Conservation (phyloP, 345 rosid genomes). For the Arabidopsis suecica region DNA sequence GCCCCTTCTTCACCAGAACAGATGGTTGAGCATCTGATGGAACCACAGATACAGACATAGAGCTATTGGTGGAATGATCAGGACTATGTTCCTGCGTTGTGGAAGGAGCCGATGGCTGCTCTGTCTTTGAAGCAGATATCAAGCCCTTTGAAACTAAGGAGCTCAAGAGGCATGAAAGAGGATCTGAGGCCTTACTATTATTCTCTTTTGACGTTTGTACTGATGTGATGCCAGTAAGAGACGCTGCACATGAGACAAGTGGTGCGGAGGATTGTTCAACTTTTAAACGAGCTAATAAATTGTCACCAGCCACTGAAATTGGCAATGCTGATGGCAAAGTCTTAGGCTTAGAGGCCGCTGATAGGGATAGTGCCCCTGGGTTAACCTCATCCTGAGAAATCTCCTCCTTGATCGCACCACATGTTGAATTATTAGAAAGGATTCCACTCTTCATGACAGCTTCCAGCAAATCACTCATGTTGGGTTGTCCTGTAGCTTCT, state of each 20-base stretch:
- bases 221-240: slow-evolving; percentile 46
- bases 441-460: slow-evolving; percentile 81
- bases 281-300: slow-evolving; percentile 45
- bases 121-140: slow-evolving; percentile 76
- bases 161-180: slow-evolving; percentile 81
- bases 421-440: slow-evolving; percentile 51
- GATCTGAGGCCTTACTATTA: slow-evolving; percentile 58
- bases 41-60: slow-evolving; percentile 50
- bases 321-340: slow-evolving; percentile 44
- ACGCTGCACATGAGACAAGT: slow-evolving; percentile 50
- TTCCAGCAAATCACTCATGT: slow-evolving; percentile 69
- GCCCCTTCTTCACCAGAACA: slow-evolving; percentile 48
- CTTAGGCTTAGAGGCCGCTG: slow-evolving; percentile 48
- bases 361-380: slow-evolving; percentile 42
- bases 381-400: slow-evolving; percentile 46
- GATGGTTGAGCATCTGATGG: slow-evolving; percentile 45
- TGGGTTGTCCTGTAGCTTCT: slow-evolving; percentile 54
- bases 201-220: slow-evolving; percentile 50
- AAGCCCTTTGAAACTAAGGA: slow-evolving; percentile 91
- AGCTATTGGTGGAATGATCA: slow-evolving; percentile 46
- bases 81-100: slow-evolving; percentile 50
- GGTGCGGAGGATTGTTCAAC: slow-evolving; percentile 54
- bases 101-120: slow-evolving; percentile 50
- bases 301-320: slow-evolving; percentile 45
- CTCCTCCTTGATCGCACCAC: slow-evolving; percentile 45